Conservation (phyloP, 225 moss, liverwort and hornwort genomes). For the Bryoerythrophyllum caledonicum region DNA sequence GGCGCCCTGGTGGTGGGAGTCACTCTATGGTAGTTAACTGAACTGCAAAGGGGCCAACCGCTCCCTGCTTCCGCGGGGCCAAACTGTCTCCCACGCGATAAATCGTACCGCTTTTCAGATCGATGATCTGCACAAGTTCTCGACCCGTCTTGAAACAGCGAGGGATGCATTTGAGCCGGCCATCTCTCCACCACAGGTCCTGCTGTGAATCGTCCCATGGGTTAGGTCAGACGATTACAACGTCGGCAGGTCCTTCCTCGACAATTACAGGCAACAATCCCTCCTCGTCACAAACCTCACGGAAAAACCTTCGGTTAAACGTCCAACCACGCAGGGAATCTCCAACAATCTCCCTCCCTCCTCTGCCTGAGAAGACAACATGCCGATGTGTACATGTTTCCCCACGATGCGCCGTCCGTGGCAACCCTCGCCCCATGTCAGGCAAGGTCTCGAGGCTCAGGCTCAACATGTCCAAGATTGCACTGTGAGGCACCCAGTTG, state of each 20-base stretch:
- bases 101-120: slow-evolving; percentile 13
- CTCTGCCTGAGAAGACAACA: not conserved
- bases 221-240: slow-evolving; percentile 14
- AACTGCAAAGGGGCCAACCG: slow-evolving; percentile 53
- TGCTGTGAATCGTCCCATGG: slow-evolving; percentile 1
- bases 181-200: slow-evolving; percentile 20
- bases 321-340: slow-evolving; percentile 9
- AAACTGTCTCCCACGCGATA: slow-evolving; percentile 39
- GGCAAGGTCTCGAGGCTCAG: too few species aligned
- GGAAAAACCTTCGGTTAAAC: not conserved
- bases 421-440: not conserved
- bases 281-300: not conserved
- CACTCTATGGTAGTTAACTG: slow-evolving; percentile 46
- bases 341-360: slow-evolving; percentile 19
- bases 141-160: slow-evolving; percentile 7
- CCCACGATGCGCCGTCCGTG: not conserved
- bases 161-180: slow-evolving; percentile 9
- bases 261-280: slow-evolving; percentile 15
- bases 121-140: slow-evolving; percentile 14
- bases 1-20: slow-evolving; percentile 24
- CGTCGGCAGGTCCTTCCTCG: slow-evolving; percentile 9
- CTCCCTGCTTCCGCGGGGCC: slow-evolving; percentile 30
- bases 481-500: too few species aligned
- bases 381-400: not conserved
- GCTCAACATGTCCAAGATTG: not conserved